Base-by-base conservation (phyloP, 2,329 filamentous ascomycete species). In the Aspergillus costaricaensis region DNA sequence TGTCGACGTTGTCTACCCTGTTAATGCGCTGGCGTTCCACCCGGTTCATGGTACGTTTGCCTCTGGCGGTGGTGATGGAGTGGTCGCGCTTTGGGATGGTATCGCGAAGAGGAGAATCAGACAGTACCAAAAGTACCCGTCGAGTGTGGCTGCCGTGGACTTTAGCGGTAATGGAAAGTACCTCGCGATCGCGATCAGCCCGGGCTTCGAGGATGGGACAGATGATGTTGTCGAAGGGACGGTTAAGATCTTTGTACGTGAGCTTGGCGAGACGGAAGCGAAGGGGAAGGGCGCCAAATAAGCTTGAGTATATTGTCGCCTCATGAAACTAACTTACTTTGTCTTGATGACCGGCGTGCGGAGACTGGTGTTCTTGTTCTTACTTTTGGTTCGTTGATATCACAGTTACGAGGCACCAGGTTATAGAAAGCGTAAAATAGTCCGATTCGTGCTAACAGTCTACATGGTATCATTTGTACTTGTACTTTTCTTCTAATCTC, bases 61-160 rank as follows among this genome's bases (percentile, higher is more conserved):
- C 0, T 92, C 89, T 12, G 93, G 91, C 27, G 93, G 93, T 48
- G 93, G 92, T 30, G 93, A 97, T 72, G 91, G 92, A 38, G 91
- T 93, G 8, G 92, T 96, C n/a, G 91, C 91, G 5, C 79, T 97
- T 47, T 97, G 93, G 93, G 93, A 97, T 74, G 92, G 91, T 9
- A 88, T 92, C 69, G 91, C 91, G 58, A 97, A 96, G 86, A 85
- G 92, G 70, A 86, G 93, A 74, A 91, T 97, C 76, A 86, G 91
- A 72, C 91, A 96, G 74, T 96, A 96, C 76, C 91, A 92, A 70
- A 90, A 91, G 71, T 92, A 93, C 60, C 84, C 88, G 15, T 87
- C 92, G 47, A 92, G 88, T 70, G 86, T 97, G 7, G 88, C 91
- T 9, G 88, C 89, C 0, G 78, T 96, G 62, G 85, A 86, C 1